phyloP scores from a whole-genome alignment of 1,139 yeast genomes.

The Pichia sp. region DNA sequence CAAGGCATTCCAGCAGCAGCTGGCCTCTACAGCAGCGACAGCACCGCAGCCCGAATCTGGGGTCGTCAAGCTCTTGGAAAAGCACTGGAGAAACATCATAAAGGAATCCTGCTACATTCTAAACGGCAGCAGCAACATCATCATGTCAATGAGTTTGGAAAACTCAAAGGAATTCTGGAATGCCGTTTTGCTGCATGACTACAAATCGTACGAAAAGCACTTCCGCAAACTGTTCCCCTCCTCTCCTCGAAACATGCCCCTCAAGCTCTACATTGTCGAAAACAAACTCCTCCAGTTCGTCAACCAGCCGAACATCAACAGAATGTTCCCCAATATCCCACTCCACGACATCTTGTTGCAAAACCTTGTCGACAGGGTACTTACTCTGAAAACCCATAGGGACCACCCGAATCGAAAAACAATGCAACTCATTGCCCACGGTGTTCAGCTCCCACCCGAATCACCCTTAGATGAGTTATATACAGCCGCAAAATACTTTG shows the following conservation, averaged over 20 bases:
- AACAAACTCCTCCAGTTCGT: background rate
- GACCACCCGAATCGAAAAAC: background rate
- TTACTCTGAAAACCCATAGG: background rate
- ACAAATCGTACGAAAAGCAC: slow-evolving; percentile 35
- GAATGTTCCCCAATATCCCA: background rate
- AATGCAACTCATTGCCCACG: slow-evolving; percentile 41
- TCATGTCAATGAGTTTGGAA: slow-evolving; percentile 66
- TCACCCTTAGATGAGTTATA: slow-evolving; percentile 52
- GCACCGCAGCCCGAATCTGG: too few relatives aligned
- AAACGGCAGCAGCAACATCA: slow-evolving; percentile 67
- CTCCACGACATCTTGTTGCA: background rate
- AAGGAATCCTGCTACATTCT: slow-evolving; percentile 75
- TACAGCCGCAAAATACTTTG: slow-evolving; percentile 54
- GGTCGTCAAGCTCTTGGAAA: slow-evolving; percentile 35
- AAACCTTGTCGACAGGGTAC: background rate
- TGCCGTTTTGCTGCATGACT: slow-evolving; percentile 38
- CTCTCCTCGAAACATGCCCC: slow-evolving; percentile 29
- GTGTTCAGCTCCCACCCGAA: slow-evolving; percentile 48
- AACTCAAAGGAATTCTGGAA: slow-evolving; percentile 57
- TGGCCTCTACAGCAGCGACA: background rate
- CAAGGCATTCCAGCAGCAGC: slow-evolving; percentile 6
- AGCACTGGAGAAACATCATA: slow-evolving; percentile 66
- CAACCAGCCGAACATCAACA: slow-evolving; percentile 1
- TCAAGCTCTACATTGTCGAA: slow-evolving; percentile 5
- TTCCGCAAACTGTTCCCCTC: slow-evolving; percentile 40